A percentile compares a stretch with the other conserved stretches of the same genome.
Conservation (phyloP, 495 filamentous ascomycete genomes). For the Glarea lozoyensis region DNA sequence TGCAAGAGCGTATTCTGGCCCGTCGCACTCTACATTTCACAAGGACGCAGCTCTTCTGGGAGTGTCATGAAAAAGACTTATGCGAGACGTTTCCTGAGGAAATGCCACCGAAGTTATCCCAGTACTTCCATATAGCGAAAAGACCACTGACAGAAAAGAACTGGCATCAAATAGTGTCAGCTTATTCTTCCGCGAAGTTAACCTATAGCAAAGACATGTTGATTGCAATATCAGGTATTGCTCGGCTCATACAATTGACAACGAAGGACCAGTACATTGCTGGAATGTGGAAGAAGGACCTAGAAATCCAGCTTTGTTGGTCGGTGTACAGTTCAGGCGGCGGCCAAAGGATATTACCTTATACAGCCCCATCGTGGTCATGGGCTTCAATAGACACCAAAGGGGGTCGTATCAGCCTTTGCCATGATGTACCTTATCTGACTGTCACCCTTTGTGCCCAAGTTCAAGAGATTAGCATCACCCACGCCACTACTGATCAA, state of each 20-base stretch:
- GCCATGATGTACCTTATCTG: no score
- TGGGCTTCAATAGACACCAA: no score
- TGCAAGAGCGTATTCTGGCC: constrained; percentile 12
- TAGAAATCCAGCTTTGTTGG: neutral
- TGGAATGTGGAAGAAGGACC: neutral
- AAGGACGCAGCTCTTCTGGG: neutral
- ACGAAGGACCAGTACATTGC: neutral
- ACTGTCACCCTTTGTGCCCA: no score
- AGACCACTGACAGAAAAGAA: no score
- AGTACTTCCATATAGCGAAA: no score
- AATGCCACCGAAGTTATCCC: neutral
- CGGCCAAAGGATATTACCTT: no score
- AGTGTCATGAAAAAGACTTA: neutral
- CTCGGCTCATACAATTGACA: neutral
- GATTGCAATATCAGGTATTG: constrained; percentile 2
- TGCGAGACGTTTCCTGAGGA: neutral
- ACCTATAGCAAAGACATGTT: neutral
- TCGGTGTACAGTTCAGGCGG: neutral
- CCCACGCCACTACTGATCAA: no score
- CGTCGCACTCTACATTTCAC: constrained; percentile 5
- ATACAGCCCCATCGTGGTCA: no score
- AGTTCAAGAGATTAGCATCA: no score
- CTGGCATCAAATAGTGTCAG: no score
- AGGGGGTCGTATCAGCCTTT: no score
- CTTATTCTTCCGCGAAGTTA: neutral